A percentile compares a stretch with the other conserved stretches of the same genome.
phyloP scores from a whole-genome alignment of 2,329 filamentous ascomycete genomes.

The Neurospora sp. region DNA sequence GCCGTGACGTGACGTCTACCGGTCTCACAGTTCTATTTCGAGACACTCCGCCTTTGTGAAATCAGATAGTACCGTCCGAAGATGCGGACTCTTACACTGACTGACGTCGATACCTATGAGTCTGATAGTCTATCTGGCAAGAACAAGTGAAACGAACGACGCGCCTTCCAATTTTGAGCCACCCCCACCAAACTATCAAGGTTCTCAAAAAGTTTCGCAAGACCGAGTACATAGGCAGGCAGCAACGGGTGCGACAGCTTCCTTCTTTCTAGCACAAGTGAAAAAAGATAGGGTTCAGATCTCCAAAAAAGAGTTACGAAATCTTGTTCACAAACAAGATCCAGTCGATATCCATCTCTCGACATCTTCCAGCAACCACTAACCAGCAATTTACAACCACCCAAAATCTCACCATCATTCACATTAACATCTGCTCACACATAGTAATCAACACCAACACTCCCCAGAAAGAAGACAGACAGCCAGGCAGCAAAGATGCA shows the following conservation, averaged over 20 bases:
- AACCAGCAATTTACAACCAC: not conserved
- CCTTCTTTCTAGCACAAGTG: not conserved
- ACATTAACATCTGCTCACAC: not conserved
- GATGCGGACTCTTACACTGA: not conserved
- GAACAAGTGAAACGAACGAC: not conserved
- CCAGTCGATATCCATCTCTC: too few relatives aligned
- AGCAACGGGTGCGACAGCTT: not conserved
- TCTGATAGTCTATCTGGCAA: not conserved
- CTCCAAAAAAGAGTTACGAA: too few relatives aligned
- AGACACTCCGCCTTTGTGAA: not conserved
- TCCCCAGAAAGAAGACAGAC: not conserved
- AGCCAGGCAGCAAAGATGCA: not conserved
- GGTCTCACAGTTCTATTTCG: not conserved
- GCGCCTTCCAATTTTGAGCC: not conserved
- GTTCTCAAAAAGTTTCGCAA: not conserved
- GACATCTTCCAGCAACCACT: too few relatives aligned
- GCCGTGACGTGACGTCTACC: not conserved
- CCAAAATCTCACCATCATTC: not conserved
- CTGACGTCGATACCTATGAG: not conserved
- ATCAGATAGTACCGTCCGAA: not conserved
- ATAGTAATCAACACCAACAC: not conserved
- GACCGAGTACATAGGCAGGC: not conserved
- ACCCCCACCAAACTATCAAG: not conserved
- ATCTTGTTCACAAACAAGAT: too few relatives aligned
- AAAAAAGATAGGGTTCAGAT: not conserved